A percentile compares a stretch with the other conserved stretches of the same genome.
Conservation (phyloP, 2,329 filamentous ascomycete species). For the Colletotrichum sp. region DNA sequence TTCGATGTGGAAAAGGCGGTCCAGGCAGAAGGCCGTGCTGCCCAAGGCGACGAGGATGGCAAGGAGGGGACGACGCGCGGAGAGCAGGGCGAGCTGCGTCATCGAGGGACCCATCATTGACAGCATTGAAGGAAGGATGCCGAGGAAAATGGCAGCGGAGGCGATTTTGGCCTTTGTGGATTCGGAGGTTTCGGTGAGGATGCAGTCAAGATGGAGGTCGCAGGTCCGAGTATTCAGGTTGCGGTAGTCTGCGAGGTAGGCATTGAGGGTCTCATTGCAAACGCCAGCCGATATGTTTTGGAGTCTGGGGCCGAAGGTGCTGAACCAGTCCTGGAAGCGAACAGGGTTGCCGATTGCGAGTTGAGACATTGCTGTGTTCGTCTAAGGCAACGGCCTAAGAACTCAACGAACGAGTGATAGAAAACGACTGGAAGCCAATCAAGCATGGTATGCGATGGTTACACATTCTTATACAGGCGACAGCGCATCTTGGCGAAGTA, state of each 20-base stretch:
- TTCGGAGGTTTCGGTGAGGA: background rate
- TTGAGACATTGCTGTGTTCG: background rate
- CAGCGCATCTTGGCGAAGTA: background rate
- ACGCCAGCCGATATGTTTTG: background rate
- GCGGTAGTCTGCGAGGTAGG: background rate
- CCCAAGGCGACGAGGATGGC: background rate
- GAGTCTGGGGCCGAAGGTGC: background rate
- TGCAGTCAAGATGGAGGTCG: background rate
- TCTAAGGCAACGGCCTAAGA: background rate
- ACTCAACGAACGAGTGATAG: fast-evolving
- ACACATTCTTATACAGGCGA: background rate
- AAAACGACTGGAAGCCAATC: background rate
- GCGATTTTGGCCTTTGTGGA: background rate
- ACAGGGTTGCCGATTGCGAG: background rate
- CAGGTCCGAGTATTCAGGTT: background rate
- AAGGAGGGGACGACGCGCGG: background rate
- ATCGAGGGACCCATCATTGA: background rate
- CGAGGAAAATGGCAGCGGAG: background rate
- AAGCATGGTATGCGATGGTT: background rate
- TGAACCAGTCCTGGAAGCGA: background rate
- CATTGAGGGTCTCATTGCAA: background rate
- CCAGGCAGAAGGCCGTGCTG: background rate
- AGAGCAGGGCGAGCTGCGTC: background rate
- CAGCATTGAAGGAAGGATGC: background rate
- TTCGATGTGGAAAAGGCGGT: background rate